Evolutionary conservation across 192 early-diverging fungal genomes (phyloP), one percentile per base, ranked within the genome.

Genomic region (Umbelopsis isabellina): DNA sequence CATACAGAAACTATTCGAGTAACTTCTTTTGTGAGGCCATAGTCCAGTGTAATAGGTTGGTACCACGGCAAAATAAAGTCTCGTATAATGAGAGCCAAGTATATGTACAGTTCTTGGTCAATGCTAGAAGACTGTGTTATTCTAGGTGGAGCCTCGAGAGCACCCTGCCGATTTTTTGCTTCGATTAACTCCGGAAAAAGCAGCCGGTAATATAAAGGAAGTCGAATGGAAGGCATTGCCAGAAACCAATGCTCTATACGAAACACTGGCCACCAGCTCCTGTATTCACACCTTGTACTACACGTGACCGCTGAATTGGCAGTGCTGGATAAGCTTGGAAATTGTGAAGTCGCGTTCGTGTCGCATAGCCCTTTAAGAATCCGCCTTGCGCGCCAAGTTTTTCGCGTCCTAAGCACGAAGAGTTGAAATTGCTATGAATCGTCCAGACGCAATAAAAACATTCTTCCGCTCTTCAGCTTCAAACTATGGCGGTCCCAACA

Each of bases 41-140:
- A 69, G 61, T 86, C 84, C 8, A 75, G 75, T 2, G 84, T 80
- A n/a, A 86, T 70, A 1, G 64, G 51, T 8, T 76, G 69, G 46
- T 86, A 86, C 84, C 84, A 86, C 0, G 80, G 77, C 49, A 82
- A 74, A 51, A 86, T 86, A 61, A 86, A 86, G 46, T 86, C 84
- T 10, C 82, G 67, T 51, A 86, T 66, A 41, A 83, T 48, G 12
- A 83, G 46, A 16, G 84, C 84, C 9, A 86, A 66, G 48, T 82
- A 82, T n/a, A 78, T 83, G 64, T 82, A 86, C 1, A 83, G 71
- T 72, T 86, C 84, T 21, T 76, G 53, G 73, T 86, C 84, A n/a
- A 86, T 79, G 25, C 75, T 76, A 23, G 82, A 73, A 52, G 84
- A 74, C 47, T 67, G 15, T 49, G 80, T 69, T 50, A 80, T 72